phyloP scores from a whole-genome alignment of 2,329 filamentous ascomycete species.

The Chaetomiaceae sp. region DNA sequence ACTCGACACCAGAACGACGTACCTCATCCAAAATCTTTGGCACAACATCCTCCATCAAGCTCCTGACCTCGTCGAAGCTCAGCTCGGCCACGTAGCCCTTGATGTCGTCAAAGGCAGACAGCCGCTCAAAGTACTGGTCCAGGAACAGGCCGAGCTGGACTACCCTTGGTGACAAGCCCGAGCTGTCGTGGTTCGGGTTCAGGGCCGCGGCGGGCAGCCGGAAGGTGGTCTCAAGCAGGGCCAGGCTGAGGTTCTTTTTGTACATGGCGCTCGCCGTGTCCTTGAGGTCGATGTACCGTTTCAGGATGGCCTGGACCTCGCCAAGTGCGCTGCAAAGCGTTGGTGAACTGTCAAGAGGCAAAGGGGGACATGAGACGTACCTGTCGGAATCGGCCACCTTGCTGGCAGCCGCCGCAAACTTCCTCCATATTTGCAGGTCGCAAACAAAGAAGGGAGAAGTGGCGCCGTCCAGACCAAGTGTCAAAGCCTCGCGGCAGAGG shows the following conservation, averaged over 20 bases:
- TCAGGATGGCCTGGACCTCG: constrained; percentile 28
- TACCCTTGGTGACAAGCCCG: constrained; percentile 27
- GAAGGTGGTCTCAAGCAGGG: constrained; percentile 32
- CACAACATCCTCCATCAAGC: constrained; percentile 37
- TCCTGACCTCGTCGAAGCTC: constrained; percentile 36
- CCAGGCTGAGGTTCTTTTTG: constrained; percentile 33
- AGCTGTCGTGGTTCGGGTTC: constrained; percentile 8
- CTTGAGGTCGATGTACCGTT: constrained; percentile 27
- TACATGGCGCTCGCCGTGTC: constrained; percentile 31
- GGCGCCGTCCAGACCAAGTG: constrained; percentile 34
- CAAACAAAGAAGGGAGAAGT: constrained; percentile 41
- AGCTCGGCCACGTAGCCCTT: constrained; percentile 43
- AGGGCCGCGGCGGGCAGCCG: constrained; percentile 24
- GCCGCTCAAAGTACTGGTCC: constrained; percentile 31
- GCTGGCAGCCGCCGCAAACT: constrained; percentile 31
- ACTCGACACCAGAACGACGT: constrained; percentile 1
- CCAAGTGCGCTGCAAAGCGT: constrained; percentile 26
- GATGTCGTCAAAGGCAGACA: constrained; percentile 43
- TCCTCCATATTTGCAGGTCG: constrained; percentile 38
- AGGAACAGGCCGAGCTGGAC: constrained; percentile 33
- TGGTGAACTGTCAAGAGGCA: background rate
- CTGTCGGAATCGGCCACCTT: constrained; percentile 27
- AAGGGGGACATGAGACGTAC: constrained; percentile 18
- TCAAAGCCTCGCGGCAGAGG: constrained; percentile 43
- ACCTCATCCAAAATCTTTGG: constrained; percentile 33